Evolutionary conservation across 1,284 basidiomycete species (phyloP), one percentile per base, ranked within the genome.

Genomic region (Pisolithus thermaeus): DNA sequence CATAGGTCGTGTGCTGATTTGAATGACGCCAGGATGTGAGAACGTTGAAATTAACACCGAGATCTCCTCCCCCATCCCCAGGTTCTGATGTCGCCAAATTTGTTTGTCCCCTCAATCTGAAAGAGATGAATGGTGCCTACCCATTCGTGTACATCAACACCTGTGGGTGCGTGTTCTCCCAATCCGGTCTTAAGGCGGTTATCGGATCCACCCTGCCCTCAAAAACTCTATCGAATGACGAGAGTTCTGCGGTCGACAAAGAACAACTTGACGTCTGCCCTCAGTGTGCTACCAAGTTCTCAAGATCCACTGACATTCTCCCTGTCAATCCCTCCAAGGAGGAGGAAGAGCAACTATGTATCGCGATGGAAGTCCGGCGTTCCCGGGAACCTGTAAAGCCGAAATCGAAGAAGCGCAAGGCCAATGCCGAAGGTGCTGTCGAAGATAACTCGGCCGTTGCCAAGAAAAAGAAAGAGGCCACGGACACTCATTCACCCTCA

Each of bases 111-210:
- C 76, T 97, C 46, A 91, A 86, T 3, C 72, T 92, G 58, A 91
- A 92, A 65, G 94, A 96, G 70, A 96, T 97, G 92, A 92, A 90
- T 55, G 93, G 93, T n/a, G 67, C 72, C 0, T 80, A 89, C 49
- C 90, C 91, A 0, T 97, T 97, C 67, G 82, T 92, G 51, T 95
- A 92, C 64, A 70, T 96, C 56, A 73, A 76, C n/a, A 71, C 84
- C 0, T 96, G 93, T 61, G 92, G 92, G n/a, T 94, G 91, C 64
- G 91, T 90, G 28, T 86, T 93, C 68, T 85, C 87, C 4, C 83
- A 86, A 52, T 83, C 82, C 0, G 89, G 84, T 4, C 73, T 93
- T 40, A 83, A 81, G 55, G 81, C 83, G 0, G 73, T 92, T 45
- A 64, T 75, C 1, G 58, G 69, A 30, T 57, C 72, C 7, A 60